phyloP scores from a whole-genome alignment of 1,139 yeast species.

The Yamadazyma aaseri region DNA sequence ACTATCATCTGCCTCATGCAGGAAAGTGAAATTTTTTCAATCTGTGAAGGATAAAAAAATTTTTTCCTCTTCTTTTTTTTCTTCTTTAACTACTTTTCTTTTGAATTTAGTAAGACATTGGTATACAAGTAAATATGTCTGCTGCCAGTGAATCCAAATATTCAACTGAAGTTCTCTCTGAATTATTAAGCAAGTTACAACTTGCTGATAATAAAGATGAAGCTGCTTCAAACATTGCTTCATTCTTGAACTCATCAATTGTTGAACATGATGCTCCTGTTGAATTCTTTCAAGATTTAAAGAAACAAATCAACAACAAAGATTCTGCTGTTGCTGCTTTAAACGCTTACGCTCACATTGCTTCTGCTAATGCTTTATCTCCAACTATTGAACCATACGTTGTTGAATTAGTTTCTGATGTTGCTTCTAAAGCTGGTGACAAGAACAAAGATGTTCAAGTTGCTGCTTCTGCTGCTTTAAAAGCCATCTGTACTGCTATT shows the following conservation, averaged over 20 bases:
- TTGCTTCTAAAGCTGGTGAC: conserved; percentile 85
- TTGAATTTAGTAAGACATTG: conserved; percentile 11
- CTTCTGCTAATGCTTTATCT: conserved; percentile 73
- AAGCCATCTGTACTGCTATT: conserved; percentile 74
- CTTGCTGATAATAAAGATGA: conserved; percentile 88
- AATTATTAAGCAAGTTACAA: conserved; percentile 88
- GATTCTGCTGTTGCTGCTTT: conserved; percentile 77
- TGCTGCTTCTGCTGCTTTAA: conserved; percentile 69
- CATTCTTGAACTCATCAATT: conserved; percentile 94
- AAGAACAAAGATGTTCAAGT: conserved; percentile 75
- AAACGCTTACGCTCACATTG: conserved; percentile 81
- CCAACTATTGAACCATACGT: conserved; percentile 96
- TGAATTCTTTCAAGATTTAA: conserved; percentile 77
- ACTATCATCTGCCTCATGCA: background rate
- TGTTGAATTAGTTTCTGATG: conserved; percentile 68
- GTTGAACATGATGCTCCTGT: conserved; percentile 98
- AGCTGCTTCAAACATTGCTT: conserved; percentile 88
- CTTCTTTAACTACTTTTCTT: conserved; percentile 10
- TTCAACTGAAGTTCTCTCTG: conserved; percentile 82
- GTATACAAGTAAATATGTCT: conserved; percentile 40
- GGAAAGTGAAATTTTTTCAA: conserved; percentile 4
- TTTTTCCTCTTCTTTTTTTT: conserved; percentile 8
- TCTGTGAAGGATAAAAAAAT: conserved; percentile 6
- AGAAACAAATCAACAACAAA: conserved; percentile 65
- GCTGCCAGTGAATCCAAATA: conserved; percentile 65